These are phyloP conservation scores for Bertia moriformis DNA, from an alignment of 2,329 filamentous ascomycete species.

Conservation along the genomic window DNA sequence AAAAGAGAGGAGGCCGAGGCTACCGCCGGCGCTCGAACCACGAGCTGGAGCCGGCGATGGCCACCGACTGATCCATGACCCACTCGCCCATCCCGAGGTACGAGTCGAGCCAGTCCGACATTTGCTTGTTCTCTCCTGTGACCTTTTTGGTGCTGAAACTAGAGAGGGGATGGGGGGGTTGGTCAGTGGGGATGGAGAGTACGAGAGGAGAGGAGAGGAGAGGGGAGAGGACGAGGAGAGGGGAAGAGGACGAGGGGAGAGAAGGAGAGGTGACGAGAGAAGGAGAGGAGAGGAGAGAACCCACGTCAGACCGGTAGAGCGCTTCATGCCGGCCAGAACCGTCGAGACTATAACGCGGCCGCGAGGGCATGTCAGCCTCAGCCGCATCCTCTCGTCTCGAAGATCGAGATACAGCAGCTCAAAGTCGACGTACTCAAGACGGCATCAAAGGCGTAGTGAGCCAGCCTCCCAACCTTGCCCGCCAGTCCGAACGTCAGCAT, in stretches of 20 bases:
- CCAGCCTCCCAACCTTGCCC: conserved; percentile 77
- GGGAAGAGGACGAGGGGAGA: conserved; percentile 2
- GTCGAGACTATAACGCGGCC: conserved; percentile 58
- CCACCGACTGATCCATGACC: conserved; percentile 95
- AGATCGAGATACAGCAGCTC: conserved; percentile 1
- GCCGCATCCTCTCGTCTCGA: background rate
- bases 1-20: conserved; percentile 8
- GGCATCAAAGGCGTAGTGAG: conserved; percentile 92
- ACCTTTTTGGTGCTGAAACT: conserved; percentile 60
- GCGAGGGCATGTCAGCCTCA: conserved; percentile 8
- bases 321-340: conserved; percentile 91
- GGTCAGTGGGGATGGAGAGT: background rate
- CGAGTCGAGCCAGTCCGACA: conserved; percentile 79
- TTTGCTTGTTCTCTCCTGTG: conserved; percentile 61
- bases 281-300: no score
- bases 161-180: no score
- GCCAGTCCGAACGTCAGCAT: conserved; percentile 54
- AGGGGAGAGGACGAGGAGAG: background rate
- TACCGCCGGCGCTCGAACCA: conserved; percentile 86
- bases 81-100: conserved; percentile 93
- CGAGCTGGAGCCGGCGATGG: conserved; percentile 71
- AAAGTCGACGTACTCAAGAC: conserved; percentile 63
- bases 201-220: background rate
- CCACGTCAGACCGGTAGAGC: conserved; percentile 86
- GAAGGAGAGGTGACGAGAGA: conserved; percentile 4